Evolutionary conservation across 139 green algal species (phyloP).

Genomic region (Zygnema circumcarinatum): DNA sequence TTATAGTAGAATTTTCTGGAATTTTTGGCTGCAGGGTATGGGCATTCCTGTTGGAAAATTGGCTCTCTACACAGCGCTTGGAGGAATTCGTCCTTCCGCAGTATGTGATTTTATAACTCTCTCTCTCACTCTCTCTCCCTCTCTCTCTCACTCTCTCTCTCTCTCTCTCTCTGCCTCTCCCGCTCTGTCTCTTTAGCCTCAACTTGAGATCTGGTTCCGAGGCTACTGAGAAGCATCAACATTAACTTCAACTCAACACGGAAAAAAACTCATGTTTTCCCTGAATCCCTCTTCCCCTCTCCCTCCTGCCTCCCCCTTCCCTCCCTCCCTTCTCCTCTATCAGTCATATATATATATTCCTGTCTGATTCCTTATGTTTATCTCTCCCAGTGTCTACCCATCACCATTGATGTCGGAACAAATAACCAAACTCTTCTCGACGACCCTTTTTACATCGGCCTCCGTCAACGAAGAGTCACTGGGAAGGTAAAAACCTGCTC

Average conservation of each 20-base stretch:
- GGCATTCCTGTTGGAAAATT: constrained; percentile 85
- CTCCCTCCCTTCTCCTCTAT: not conserved
- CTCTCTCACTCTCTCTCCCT: not conserved
- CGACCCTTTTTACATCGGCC: constrained; percentile 77
- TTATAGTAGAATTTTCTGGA: too few species aligned
- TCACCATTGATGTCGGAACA: constrained; percentile 89
- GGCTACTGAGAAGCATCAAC: not conserved
- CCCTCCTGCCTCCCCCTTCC: not conserved
- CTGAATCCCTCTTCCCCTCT: not conserved
- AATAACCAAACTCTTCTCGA: constrained; percentile 80
- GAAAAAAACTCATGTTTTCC: too few species aligned
- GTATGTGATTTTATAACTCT: not conserved
- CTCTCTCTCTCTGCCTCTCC: not conserved
- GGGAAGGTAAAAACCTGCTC: constrained; percentile 22
- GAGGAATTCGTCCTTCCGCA: constrained; percentile 66
- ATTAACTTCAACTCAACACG: too few species aligned
- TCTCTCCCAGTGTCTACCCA: constrained; percentile 73
- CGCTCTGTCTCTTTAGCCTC: not conserved
- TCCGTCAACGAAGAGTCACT: constrained; percentile 38
- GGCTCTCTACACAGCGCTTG: constrained; percentile 74
- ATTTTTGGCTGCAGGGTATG: constrained; percentile 73
- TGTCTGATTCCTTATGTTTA: constrained; percentile 2
- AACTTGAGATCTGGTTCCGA: not conserved
- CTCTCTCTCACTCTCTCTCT: constrained; percentile 9
- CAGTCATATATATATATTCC: not conserved